Conservation (phyloP, 108 stramenopile species). For the Schizochytrium sp. region DNA sequence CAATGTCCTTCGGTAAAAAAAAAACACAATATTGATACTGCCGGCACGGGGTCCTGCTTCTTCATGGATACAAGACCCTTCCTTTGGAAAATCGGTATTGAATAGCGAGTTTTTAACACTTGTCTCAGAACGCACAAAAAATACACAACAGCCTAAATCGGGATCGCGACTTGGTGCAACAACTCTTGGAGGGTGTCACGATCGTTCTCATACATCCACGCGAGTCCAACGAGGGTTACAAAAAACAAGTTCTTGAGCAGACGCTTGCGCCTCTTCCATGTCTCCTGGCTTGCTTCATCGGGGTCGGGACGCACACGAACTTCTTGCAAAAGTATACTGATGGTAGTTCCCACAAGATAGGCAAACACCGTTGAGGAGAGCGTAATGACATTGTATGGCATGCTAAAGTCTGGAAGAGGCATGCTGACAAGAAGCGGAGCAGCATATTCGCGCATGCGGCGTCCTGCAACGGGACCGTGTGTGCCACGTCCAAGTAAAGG, state of each 20-base stretch:
- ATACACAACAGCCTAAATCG: not conserved
- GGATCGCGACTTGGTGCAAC: not conserved
- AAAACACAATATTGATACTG: no score
- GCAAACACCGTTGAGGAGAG: not conserved
- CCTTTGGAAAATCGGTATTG: no score
- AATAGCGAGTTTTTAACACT: no score
- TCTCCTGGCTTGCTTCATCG: not conserved
- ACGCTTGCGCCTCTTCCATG: not conserved
- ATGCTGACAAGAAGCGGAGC: not conserved
- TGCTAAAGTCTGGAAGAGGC: not conserved
- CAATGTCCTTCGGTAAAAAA: no score
- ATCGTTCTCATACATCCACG: slow-evolving; percentile 7
- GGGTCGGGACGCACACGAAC: not conserved
- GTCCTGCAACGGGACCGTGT: not conserved
- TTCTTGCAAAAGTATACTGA: not conserved
- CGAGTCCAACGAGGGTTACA: not conserved
- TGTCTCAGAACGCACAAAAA: no score
- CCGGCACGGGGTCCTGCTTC: no score
- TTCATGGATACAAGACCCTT: no score
- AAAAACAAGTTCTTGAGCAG: not conserved
- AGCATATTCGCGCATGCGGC: not conserved
- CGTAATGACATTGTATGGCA: slow-evolving; percentile 4
- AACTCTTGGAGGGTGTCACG: not conserved
- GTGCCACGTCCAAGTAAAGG: not conserved
- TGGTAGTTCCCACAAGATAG: not conserved